Evolutionary conservation across 1,284 basidiomycete genomes (phyloP), one percentile per base, ranked within the genome.

Genomic region (Porogramme epimiltina): DNA sequence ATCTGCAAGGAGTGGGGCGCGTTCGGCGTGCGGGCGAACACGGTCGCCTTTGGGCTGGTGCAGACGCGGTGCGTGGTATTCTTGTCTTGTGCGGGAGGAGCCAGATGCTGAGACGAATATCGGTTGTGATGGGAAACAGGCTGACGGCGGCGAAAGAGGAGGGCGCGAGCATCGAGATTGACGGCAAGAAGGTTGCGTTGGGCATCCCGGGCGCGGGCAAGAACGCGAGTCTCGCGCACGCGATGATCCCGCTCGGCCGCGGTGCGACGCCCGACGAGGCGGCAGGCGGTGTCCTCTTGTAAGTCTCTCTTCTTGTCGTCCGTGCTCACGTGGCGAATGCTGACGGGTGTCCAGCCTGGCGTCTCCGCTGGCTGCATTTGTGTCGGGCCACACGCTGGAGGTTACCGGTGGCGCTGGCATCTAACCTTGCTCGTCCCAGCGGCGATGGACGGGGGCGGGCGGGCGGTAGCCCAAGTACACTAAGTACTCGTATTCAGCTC

Each of bases 1-100:
- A 84, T 91, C 59, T 85, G 86, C 45, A 94, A 93, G 69, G 91
- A 94, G 68, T 94, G 91, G 91, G 91, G 92, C 50, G 69, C 75
- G 5, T 93, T 89, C 67, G 86, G 86, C 60, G 90, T 93, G 10
- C 84, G 89, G 44, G 85, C 87, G 41, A 93, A 93, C 72, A 87
- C 87, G 2, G 74, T 93, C 42, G 91, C 91, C 9, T 93, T 85
- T 59, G 90, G 89, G 26, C 78, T 81, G 53, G 82, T 92, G 46
- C 81, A 87, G 64, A 91, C 90, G 13, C 73, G 88, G 82, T 87
- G 55, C 51, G 66, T 64, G 31, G 34, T 41, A 44, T 40, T 24
- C 24, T 44, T 23, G 8, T 18, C 15, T 36, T 43, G 8, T 20
- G n/a, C 3, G 44, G 16, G 28, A 23, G 16, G 4, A 1, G 13